Evolutionary conservation across 345 rosid species (phyloP), one percentile per base, ranked within the genome.

Genomic region (Clausena lansium): DNA sequence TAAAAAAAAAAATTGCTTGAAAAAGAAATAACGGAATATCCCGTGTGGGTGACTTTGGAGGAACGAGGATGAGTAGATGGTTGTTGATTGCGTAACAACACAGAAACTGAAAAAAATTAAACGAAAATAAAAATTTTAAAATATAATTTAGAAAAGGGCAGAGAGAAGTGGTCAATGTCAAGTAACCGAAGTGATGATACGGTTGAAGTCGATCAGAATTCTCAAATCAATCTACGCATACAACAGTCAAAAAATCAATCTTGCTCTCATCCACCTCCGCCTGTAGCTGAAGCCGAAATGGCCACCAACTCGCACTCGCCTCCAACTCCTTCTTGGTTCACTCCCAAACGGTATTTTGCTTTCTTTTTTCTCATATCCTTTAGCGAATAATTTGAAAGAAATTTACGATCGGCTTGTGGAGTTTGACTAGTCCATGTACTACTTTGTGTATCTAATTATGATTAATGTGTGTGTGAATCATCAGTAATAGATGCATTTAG

Each of bases 271-370:
- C 52, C 30, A 2, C 24, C 25, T 7, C 20, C 60, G 38, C 11
- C 64, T 25, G 38, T 71, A 2, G 58, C 11, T 13, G 67, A 25
- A 67, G n/a, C 38, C 22, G 74, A 59, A 47, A 87, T 87, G 88
- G 81, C 80, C 17, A 45, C 17, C 73, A 54, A 24, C 24, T 67
- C 75, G 10, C 27, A 63, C 5, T 24, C 83, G 19, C 61, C 71
- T 35, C 72, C 83, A 1, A 24, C 79, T 70, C 91, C 85, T 13
- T 80, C 91, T 30, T 88, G 91, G 91, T 86, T 87, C 75, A 86
- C 88, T 77, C 95, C 95, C 20, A 84, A 83, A 83, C 77, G 86
- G 95, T 91, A 84, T 25, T 13, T 8, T 32, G 4, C 5, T 45
- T 7, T 7, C 27, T 24, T n/a, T 22, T 63, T 69, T 14, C 15